Percentiles rank a stretch among this genome's conserved stretches.
phyloP scores from a whole-genome alignment of 2,329 filamentous ascomycete genomes.

The Aureobasidium melanogenum region DNA sequence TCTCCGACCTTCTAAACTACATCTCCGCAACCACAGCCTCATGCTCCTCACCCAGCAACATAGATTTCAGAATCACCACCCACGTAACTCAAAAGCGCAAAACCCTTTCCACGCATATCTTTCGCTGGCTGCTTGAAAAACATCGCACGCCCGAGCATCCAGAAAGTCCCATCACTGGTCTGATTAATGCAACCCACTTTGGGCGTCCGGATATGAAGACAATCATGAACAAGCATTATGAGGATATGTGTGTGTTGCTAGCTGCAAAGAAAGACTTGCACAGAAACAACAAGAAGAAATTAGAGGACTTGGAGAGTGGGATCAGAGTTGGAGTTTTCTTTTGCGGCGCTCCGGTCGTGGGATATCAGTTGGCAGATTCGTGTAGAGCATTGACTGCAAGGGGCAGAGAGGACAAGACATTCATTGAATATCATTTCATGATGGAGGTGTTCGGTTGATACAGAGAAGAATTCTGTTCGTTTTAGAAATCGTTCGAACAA shows the following conservation, averaged over 20 bases:
- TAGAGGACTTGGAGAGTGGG: constrained; percentile 20
- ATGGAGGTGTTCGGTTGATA: constrained; percentile 45
- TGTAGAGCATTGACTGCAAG: constrained; percentile 43
- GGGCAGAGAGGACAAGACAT: constrained; percentile 43
- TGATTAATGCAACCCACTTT: constrained; percentile 46
- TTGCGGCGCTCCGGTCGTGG: constrained; percentile 48
- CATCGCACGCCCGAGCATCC: constrained; percentile 45
- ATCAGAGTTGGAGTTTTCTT: constrained; percentile 49
- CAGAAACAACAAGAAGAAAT: background rate
- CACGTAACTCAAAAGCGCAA: constrained; percentile 49
- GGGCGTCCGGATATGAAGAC: constrained; percentile 45
- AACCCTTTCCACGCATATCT: constrained; percentile 45
- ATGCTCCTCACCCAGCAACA: constrained; percentile 21
- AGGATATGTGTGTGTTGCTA: constrained; percentile 39
- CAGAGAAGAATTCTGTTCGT: too few species aligned
- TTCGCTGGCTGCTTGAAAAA: constrained; percentile 48
- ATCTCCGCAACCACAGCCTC: constrained; percentile 32
- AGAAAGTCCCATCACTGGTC: constrained; percentile 44
- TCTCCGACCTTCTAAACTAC: constrained; percentile 47
- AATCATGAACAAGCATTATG: constrained; percentile 47
- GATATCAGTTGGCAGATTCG: constrained; percentile 47
- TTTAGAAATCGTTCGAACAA: too few species aligned
- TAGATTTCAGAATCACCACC: constrained; percentile 48
- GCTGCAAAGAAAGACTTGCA: constrained; percentile 19
- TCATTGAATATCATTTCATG: constrained; percentile 49